Percentiles rank a stretch among this genome's conserved stretches.
Conservation (phyloP, 1,284 basidiomycete species). For the Pseudozyma tsukubaensis region DNA sequence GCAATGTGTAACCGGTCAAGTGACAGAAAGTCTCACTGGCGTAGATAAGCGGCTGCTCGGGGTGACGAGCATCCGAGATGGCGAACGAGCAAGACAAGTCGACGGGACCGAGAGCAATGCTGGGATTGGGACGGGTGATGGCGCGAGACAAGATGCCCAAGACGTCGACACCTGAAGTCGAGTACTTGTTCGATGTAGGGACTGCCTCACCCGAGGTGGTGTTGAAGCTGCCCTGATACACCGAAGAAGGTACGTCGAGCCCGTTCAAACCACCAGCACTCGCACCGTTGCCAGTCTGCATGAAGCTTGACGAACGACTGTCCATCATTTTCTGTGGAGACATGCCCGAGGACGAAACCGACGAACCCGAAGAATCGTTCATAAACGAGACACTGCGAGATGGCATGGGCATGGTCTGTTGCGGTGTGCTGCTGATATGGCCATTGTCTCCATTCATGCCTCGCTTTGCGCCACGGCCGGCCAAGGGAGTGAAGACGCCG, state of each 20-base stretch:
- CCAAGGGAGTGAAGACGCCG: slow-evolving; percentile 12
- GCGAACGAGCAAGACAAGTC: slow-evolving; percentile 90
- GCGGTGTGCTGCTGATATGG: slow-evolving; percentile 23
- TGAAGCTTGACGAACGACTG: slow-evolving; percentile 29
- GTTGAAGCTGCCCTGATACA: slow-evolving; percentile 42
- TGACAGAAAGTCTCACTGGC: slow-evolving; percentile 82
- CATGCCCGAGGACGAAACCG: slow-evolving; percentile 31
- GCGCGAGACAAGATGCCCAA: slow-evolving; percentile 84
- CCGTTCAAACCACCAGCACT: background rate
- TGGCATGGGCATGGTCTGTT: slow-evolving; percentile 15
- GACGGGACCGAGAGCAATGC: slow-evolving; percentile 85
- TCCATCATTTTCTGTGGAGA: slow-evolving; percentile 43
- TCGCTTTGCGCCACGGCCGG: slow-evolving; percentile 45
- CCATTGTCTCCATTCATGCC: slow-evolving; percentile 27
- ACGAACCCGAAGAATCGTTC: slow-evolving; percentile 43
- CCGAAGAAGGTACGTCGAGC: slow-evolving; percentile 15
- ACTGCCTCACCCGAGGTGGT: slow-evolving; percentile 38
- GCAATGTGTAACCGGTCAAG: slow-evolving; percentile 80
- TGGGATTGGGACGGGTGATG: slow-evolving; percentile 79
- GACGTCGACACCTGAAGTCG: slow-evolving; percentile 88
- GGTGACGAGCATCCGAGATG: slow-evolving; percentile 83
- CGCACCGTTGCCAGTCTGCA: slow-evolving; percentile 2
- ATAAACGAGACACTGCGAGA: slow-evolving; percentile 41
- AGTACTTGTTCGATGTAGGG: slow-evolving; percentile 74
- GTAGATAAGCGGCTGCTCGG: slow-evolving; percentile 87